Evolutionary conservation across 1,284 basidiomycete species (phyloP).

Genomic region (Abortiporus biennis): DNA sequence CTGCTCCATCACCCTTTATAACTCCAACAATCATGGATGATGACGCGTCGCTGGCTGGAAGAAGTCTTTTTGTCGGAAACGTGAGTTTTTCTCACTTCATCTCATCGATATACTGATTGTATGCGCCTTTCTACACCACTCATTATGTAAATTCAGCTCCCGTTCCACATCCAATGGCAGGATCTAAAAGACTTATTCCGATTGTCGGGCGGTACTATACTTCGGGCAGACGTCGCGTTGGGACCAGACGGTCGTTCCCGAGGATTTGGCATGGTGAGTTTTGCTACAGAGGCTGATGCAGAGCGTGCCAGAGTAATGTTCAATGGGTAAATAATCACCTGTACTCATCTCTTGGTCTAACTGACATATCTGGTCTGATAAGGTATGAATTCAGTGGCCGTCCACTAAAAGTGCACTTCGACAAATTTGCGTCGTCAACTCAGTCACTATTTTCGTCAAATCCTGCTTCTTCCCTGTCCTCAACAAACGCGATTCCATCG

Average conservation of each 20-base stretch:
- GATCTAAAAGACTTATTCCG: constrained; percentile 92
- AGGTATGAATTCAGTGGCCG: constrained; percentile 88
- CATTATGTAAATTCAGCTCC: constrained; percentile 69
- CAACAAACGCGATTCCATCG: constrained; percentile 1
- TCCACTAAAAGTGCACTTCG: constrained; percentile 80
- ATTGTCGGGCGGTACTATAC: constrained; percentile 72
- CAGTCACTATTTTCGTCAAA: neutral
- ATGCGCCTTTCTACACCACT: neutral
- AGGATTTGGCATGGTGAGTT: constrained; percentile 86
- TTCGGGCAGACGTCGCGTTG: constrained; percentile 85
- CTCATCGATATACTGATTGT: neutral
- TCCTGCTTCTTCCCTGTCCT: neutral
- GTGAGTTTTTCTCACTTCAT: constrained; percentile 28
- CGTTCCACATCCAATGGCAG: constrained; percentile 97
- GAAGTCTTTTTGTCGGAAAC: constrained; percentile 68
- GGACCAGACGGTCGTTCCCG: constrained; percentile 78
- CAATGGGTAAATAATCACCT: constrained; percentile 59
- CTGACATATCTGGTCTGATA: neutral
- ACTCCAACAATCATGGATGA: too few species aligned
- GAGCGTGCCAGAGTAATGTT: constrained; percentile 82
- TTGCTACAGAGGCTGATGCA: constrained; percentile 81
- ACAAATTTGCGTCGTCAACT: constrained; percentile 41
- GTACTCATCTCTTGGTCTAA: constrained; percentile 1
- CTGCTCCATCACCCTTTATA: neutral
- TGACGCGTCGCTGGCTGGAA: constrained; percentile 15